These are phyloP conservation scores for Aspergillus persii DNA, from an alignment of 2,329 filamentous ascomycete species.

Conservation along the genomic window DNA sequence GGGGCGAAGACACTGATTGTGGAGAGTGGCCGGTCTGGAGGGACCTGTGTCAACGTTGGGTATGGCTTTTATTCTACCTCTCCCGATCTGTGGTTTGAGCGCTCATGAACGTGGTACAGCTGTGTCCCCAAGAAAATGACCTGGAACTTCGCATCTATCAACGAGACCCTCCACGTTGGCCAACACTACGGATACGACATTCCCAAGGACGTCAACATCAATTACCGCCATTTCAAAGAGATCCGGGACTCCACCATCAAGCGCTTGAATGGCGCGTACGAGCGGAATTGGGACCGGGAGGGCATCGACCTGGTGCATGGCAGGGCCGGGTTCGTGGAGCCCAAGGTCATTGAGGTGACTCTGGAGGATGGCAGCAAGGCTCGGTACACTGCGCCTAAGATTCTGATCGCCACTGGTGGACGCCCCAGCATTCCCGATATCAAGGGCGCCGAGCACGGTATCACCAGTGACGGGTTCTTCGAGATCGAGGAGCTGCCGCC, in stretches of 20 bases:
- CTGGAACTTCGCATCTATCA: slow-evolving; percentile 52
- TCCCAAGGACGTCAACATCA: slow-evolving; percentile 40
- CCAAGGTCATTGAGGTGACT: slow-evolving; percentile 46
- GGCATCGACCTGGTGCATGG: slow-evolving; percentile 52
- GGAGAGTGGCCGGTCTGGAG: slow-evolving; percentile 49
- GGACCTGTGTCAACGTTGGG: slow-evolving; percentile 56
- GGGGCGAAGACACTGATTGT: slow-evolving; percentile 51
- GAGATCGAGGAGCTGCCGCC: slow-evolving; percentile 50
- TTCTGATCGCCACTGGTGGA: slow-evolving; percentile 50
- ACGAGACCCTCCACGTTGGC: slow-evolving; percentile 46
- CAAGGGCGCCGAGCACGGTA: slow-evolving; percentile 49
- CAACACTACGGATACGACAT: slow-evolving; percentile 50
- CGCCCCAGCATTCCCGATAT: slow-evolving; percentile 45
- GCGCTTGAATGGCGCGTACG: slow-evolving; percentile 48
- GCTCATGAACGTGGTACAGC: slow-evolving; percentile 26
- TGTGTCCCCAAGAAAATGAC: slow-evolving; percentile 56
- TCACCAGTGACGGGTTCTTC: slow-evolving; percentile 54
- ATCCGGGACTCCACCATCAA: slow-evolving; percentile 47
- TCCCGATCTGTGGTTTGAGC: not conserved
- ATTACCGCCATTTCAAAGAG: slow-evolving; percentile 50
- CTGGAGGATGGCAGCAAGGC: slow-evolving; percentile 42
- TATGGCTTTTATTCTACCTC: slow-evolving; percentile 21
- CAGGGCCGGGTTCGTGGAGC: slow-evolving; percentile 45
- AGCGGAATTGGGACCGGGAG: slow-evolving; percentile 50
- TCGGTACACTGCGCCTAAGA: slow-evolving; percentile 46